Evolutionary conservation across 805 yeast genomes (phyloP).

Genomic region (Candida coleopterorum): DNA sequence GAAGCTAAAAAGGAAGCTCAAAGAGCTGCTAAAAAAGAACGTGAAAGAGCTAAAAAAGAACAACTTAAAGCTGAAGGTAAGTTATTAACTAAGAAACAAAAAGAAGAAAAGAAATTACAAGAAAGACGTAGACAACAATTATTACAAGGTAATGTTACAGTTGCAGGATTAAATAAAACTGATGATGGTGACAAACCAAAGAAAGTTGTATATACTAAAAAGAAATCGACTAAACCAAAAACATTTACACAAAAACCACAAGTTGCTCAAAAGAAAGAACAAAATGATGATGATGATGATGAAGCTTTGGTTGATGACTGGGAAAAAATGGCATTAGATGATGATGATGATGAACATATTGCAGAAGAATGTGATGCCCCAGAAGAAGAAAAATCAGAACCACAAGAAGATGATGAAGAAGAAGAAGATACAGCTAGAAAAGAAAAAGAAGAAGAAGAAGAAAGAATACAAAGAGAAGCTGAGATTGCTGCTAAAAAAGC

Average conservation of each 20-base stretch:
- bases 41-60: slow-evolving; percentile 80
- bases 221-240: slow-evolving; percentile 53
- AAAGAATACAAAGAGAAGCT: slow-evolving; percentile 26
- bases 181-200: slow-evolving; percentile 43
- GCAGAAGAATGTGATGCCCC: slow-evolving; percentile 52
- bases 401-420: slow-evolving; percentile 27
- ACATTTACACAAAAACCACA: slow-evolving; percentile 27
- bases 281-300: slow-evolving; percentile 27
- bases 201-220: slow-evolving; percentile 67
- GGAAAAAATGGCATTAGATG: slow-evolving; percentile 70
- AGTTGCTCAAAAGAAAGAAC: slow-evolving; percentile 18
- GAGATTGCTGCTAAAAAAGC: slow-evolving; percentile 23
- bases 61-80: slow-evolving; percentile 96
- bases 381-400: slow-evolving; percentile 28
- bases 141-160: slow-evolving; percentile 65
- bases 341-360: slow-evolving; percentile 53
- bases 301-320: slow-evolving; percentile 76
- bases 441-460: slow-evolving; percentile 23
- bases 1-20: slow-evolving; percentile 62
- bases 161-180: slow-evolving; percentile 61
- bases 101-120: slow-evolving; percentile 78
- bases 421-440: slow-evolving; percentile 25
- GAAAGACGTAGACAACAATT: slow-evolving; percentile 89
- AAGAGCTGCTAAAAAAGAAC: slow-evolving; percentile 70
- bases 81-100: slow-evolving; percentile 87